Percentiles rank a stretch among this genome's conserved stretches.
These are phyloP conservation scores for Pogostemon cablin DNA, from an alignment of 257 asterid genomes.

Conservation along the genomic window DNA sequence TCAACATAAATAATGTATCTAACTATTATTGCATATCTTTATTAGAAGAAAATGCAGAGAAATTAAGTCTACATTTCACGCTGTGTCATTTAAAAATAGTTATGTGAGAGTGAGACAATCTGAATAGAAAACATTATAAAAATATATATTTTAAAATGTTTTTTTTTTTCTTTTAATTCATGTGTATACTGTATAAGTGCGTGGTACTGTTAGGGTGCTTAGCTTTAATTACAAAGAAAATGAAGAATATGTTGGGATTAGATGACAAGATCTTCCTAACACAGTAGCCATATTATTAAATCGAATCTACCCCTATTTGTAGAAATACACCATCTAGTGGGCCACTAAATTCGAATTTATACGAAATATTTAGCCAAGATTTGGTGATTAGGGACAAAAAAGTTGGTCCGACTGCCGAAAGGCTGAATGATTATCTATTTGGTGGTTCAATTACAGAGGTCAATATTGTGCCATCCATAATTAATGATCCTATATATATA, in stretches of 20 bases:
- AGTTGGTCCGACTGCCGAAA: slow-evolving; percentile 30
- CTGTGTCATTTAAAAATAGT: no score
- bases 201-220: no score
- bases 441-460: slow-evolving; percentile 27
- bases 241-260: slow-evolving; percentile 3
- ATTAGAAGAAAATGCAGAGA: no score
- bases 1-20: no score
- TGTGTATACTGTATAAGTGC: no score
- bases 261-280: slow-evolving; percentile 44
- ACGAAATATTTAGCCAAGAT: slow-evolving; percentile 24
- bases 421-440: slow-evolving; percentile 8
- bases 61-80: no score
- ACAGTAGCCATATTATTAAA: slow-evolving; percentile 19
- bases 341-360: neutral
- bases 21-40: no score
- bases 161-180: no score
- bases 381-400: slow-evolving; percentile 28
- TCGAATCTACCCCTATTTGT: slow-evolving; percentile 13
- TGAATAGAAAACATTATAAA: no score
- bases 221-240: neutral
- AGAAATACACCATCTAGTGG: neutral
- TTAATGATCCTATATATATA: neutral
- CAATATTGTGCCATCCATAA: slow-evolving; percentile 9
- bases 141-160: no score
- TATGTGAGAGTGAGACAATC: no score